Base-by-base conservation (phyloP, 2,329 filamentous ascomycete species). In the Scortechinia acanthostroma region DNA sequence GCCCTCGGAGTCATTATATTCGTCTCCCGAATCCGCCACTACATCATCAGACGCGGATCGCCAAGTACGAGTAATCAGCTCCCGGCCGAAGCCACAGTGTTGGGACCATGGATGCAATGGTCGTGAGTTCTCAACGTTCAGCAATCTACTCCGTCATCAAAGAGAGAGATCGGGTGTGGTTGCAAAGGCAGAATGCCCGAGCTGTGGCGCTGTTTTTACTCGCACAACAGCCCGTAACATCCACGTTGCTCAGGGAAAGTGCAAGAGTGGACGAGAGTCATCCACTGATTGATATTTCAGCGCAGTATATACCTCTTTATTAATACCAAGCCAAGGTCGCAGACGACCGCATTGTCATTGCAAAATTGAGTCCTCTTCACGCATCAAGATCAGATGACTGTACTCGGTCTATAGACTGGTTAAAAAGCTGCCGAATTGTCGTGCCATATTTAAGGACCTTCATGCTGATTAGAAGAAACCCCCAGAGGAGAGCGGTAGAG, bases 71-170 rank as follows among this genome's bases (percentile, higher is more conserved):
- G 79, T 90, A 15, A 74, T 90, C 16, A 84, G 86, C 60, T 83
- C 80, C 53, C 77, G 87, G 51, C 89, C 89, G n/a, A 95, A 95
- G 66, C 90, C 91, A 42, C 89, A 95, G 60, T 96, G 91, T 64
- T 97, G 88, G 88, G 91, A 96, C 49, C 91, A 97, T 58, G 91
- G 91, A 10, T 97, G 91, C 71, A 95, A 96, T 56, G 91, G 91
- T 17, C 83, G 91, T 22, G 88, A 95, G 57, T 97, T 97, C 59
- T 95, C 89, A 16, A 96, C 91, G 3, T 96, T 96, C 60, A 95
- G 90, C 76, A 96, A 96, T 60, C 76, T 96, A 3, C 71, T 96
- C 28, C 77, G 91, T 50, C 91, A 97, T 61, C 91, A 96, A 64
- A 80, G 91, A 37, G 91, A 97, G 64, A 96, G 95, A 63, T 94